Conservation (phyloP, 352 stramenopile species). For the Globisporangium iwayamae region DNA sequence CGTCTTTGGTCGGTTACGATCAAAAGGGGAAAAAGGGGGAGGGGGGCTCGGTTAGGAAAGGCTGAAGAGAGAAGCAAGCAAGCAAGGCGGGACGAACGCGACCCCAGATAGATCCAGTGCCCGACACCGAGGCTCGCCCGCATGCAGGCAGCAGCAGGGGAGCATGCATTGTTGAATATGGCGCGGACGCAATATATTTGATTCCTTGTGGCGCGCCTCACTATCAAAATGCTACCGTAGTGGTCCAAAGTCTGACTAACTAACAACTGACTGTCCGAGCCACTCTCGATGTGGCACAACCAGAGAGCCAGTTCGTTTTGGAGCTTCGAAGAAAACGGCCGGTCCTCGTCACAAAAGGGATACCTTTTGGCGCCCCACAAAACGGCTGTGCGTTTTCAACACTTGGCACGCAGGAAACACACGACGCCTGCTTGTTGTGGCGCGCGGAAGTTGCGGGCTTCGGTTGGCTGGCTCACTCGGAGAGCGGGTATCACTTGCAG, state of each 20-base stretch:
- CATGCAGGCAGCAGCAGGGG: background rate
- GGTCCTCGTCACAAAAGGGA: slow-evolving; percentile 2
- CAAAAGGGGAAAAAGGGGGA: background rate
- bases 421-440: background rate
- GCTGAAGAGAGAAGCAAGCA: background rate
- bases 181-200: background rate
- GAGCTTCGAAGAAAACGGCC: background rate
- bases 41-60: background rate
- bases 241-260: slow-evolving; percentile 2
- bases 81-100: too few relatives aligned
- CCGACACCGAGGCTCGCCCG: background rate
- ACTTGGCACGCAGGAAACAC: slow-evolving; percentile 1
- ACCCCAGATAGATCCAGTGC: slow-evolving; percentile 6
- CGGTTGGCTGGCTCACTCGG: background rate
- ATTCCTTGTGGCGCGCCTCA: too few relatives aligned
- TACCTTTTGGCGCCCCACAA: background rate
- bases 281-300: background rate
- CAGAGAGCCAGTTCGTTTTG: background rate
- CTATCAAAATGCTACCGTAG: background rate
- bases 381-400: background rate
- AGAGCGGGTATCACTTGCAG: background rate
- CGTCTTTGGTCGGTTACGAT: background rate
- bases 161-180: slow-evolving; percentile 3
- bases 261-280: background rate
- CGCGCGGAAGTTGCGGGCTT: background rate